Base-by-base conservation (phyloP, 495 filamentous ascomycete genomes). In the Aspergillus kassunensis region DNA sequence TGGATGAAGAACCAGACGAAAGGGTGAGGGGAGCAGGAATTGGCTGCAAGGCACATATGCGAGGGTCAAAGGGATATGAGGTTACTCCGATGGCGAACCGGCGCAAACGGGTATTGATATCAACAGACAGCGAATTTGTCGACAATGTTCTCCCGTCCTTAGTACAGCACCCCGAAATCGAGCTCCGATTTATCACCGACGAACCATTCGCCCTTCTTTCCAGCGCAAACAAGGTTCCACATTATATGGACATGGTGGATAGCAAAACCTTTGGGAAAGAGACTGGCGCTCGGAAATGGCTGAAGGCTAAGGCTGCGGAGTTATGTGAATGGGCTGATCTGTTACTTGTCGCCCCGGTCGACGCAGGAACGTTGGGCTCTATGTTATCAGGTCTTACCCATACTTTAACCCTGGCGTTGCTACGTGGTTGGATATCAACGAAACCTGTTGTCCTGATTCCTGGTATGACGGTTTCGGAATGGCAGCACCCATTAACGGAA, bases 281-380 rank as follows among this genome's bases (percentile, higher is more conserved):
- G 50, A 74, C 67, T 2, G 65, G 70, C 1, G 69, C 71, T 12
- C 65, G 71, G 40, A 72, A 68, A 67, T 76, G 73, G 73, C 53
- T 74, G 42, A 71, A 70, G 53, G 70, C 67, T 4, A 76, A 86
- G 53, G 87, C 86, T 18, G 83, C 79, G 8, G 85, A 89, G 57
- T 77, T 90, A 24, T 85, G 86, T 54, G 82, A 88, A 58, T 95
- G 90, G 90, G 88, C 89, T n/a, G 87, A 93, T 67, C 71, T 95
- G 63, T 74, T 93, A 15, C 76, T 93, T 19, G 77, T 93, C 11
- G 88, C 87, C 13, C 88, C 89, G n/a, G 84, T 95, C 45, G 86
- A 90, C 59, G 87, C 88, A 30, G 86, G 89, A 65, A 81, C 81
- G 35, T 68, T 95, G 48, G 87, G 86, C 13, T 88, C 84, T 63